Conservation (phyloP, 2,329 filamentous ascomycete species). For the Podosphaera fusca region DNA sequence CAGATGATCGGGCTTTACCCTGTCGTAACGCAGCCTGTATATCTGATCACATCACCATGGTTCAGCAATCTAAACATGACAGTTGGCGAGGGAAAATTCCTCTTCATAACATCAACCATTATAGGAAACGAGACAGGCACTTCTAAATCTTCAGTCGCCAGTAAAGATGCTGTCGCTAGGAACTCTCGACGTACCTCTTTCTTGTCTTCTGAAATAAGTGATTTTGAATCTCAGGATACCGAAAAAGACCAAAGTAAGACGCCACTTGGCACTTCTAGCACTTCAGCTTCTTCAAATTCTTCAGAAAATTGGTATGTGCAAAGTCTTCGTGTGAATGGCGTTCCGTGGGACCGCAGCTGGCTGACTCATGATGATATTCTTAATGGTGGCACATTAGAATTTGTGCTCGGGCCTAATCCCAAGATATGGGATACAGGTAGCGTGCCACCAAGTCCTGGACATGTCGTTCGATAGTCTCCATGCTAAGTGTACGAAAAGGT, state of each 20-base stretch:
- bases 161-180: background rate
- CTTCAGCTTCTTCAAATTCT: constrained; percentile 11
- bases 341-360: constrained; percentile 22
- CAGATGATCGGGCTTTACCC: constrained; percentile 46
- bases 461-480: background rate
- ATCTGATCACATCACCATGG: constrained; percentile 40
- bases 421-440: constrained; percentile 25
- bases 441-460: constrained; percentile 31
- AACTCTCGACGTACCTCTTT: background rate
- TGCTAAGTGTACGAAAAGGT: no score
- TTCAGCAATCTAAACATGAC: constrained; percentile 32
- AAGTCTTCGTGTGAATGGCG: constrained; percentile 38
- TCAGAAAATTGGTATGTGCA: constrained; percentile 31
- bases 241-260: background rate
- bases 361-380: constrained; percentile 38
- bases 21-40: constrained; percentile 42
- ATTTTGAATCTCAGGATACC: background rate
- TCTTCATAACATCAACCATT: constrained; percentile 26
- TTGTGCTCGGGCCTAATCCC: constrained; percentile 30
- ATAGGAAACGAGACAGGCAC: background rate
- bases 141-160: background rate
- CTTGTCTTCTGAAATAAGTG: background rate
- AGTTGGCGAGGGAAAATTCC: constrained; percentile 20
- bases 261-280: constrained; percentile 21
- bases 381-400: constrained; percentile 37